Percentiles rank a stretch among this genome's conserved stretches.
Evolutionary conservation across 129 eudicot species (phyloP).

Genomic region (Flaveria bidentis): DNA sequence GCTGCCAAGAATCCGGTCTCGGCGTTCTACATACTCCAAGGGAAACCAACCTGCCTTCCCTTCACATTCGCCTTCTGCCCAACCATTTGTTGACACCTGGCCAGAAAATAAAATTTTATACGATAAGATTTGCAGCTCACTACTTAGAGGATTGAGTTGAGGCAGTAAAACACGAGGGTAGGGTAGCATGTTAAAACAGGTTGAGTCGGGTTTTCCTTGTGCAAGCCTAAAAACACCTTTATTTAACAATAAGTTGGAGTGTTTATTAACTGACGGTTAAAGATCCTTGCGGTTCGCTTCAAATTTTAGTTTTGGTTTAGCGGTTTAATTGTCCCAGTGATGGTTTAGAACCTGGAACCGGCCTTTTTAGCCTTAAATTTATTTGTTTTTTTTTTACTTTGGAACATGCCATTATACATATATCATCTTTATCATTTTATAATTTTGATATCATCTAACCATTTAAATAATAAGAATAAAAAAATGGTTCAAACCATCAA

Average conservation of each 20-base stretch:
- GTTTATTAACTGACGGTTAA: not conserved
- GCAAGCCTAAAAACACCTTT: not conserved
- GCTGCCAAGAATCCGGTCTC: constrained; percentile 85
- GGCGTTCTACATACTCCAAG: constrained; percentile 70
- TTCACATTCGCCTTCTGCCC: constrained; percentile 99
- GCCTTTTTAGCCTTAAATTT: not conserved
- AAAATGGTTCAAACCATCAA: not conserved
- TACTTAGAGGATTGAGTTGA: not conserved
- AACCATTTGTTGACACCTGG: constrained; percentile 85
- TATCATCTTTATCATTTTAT: not conserved
- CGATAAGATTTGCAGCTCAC: constrained; percentile 1
- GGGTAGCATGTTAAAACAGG: not conserved
- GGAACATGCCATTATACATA: not conserved
- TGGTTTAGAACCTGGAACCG: not conserved
- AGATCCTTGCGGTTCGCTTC: not conserved
- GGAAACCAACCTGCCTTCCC: constrained; percentile 99
- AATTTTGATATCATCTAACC: not conserved
- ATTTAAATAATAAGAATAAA: not conserved
- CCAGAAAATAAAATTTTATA: not conserved
- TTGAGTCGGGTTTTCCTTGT: not conserved
- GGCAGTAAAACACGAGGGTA: not conserved
- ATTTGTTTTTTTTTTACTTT: not conserved
- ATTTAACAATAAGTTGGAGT: not conserved
- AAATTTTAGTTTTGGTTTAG: not conserved
- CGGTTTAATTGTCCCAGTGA: not conserved